Evolutionary conservation across 805 yeast species (phyloP), one percentile per base, ranked within the genome.

Genomic region (Wickerhamomyces canadensis): DNA sequence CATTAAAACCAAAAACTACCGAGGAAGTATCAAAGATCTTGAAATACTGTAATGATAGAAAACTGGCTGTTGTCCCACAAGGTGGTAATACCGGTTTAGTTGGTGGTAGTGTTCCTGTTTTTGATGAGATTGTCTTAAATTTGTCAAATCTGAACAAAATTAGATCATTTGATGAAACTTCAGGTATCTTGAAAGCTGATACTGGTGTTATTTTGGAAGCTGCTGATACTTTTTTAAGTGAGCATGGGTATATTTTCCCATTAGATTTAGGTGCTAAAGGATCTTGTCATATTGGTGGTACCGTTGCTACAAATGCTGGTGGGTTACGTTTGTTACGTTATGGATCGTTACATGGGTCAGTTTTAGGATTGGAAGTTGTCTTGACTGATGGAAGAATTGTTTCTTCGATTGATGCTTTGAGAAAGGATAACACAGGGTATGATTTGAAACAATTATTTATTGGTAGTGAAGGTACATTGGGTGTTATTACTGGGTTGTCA

Each of bases 61-160:
- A 72, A 42, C 61, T 89, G 21, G 96, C 97, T 0, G 78, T 89
- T 33, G 95, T 87, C 9, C 97, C 98, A 13, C 97, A 91, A 64
- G 96, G 97, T 56, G 98, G 98, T 49, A 89, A 91, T 62, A 91
- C 97, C 1, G 96, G 96, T 19, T 71, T 89, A 32, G 98, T 89
- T 29, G 98, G 97, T 46, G 98, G 97, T 5, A 83, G 95, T 5
- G 76, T 80, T 15, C 96, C 97, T 0, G 80, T 89, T 1, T 89
- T 87, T 60, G 98, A 89, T 60, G 98, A 89, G 62, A 76, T 89
- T 34, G 74, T 89, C 18, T 49, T 89, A 18, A 81, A 87, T 3
- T 64, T 88, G 34, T 63, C 83, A 25, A 74, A 72, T 51, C 51
- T 91, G 68, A 86, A 86, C 68, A 73, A 81, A 54, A 72, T 91